Evolutionary conservation across 1,139 yeast species (phyloP).

Genomic region (Geotrichum candidum): DNA sequence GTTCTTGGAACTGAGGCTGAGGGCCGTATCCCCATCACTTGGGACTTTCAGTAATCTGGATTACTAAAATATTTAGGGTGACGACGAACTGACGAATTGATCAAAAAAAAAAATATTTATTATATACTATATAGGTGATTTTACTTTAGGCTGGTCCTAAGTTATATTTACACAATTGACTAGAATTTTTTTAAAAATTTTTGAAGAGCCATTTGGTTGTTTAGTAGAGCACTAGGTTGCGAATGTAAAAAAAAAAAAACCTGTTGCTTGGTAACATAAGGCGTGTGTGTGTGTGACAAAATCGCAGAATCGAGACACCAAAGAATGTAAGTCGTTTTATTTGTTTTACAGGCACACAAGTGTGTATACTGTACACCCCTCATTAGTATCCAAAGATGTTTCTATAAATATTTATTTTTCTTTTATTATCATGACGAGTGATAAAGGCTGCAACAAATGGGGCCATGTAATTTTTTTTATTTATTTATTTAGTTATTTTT

Average conservation of each 20-base stretch:
- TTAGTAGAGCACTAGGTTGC: too few species aligned
- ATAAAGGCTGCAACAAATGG: too few species aligned
- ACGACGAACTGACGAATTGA: not conserved
- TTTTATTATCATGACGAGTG: too few species aligned
- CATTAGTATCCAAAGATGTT: too few species aligned
- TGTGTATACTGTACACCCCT: too few species aligned
- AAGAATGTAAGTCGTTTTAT: not conserved
- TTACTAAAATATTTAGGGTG: not conserved
- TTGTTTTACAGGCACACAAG: too few species aligned
- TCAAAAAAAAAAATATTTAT: not conserved
- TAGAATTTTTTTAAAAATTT: not conserved
- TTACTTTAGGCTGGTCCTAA: not conserved
- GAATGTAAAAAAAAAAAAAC: not conserved
- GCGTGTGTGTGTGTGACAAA: not conserved
- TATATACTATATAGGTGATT: not conserved
- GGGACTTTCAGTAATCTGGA: conserved; percentile 36
- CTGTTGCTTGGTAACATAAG: not conserved
- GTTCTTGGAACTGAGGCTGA: conserved; percentile 40
- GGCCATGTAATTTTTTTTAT: too few species aligned
- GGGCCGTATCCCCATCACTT: conserved; percentile 45
- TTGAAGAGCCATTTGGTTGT: not conserved
- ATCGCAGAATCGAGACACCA: not conserved
- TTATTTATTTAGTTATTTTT: too few species aligned
- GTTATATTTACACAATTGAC: not conserved
- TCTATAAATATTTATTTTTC: too few species aligned